These are phyloP conservation scores for Nitzschia sp. DNA, from an alignment of 108 stramenopile genomes.

Conservation along the genomic window DNA sequence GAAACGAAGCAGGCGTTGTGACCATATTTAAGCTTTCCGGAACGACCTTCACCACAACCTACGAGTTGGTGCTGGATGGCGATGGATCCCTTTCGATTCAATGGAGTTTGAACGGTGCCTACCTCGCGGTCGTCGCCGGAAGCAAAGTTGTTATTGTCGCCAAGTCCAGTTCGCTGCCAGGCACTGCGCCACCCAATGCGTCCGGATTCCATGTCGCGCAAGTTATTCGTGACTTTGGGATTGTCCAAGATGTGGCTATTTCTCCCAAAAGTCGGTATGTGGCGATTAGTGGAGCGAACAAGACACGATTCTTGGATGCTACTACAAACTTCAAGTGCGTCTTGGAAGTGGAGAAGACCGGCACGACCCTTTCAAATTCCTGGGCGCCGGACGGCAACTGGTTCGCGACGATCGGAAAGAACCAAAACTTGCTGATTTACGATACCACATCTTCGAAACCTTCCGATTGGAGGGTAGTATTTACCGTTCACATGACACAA, in stretches of 20 bases:
- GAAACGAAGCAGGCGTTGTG: constrained; percentile 70
- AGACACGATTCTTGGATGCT: constrained; percentile 50
- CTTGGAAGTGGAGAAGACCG: constrained; percentile 13
- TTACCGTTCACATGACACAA: constrained; percentile 41
- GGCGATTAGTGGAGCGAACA: constrained; percentile 42
- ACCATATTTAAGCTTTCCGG: constrained; percentile 52
- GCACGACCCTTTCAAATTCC: constrained; percentile 32
- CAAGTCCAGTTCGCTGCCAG: constrained; percentile 16
- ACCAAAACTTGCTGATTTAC: constrained; percentile 53
- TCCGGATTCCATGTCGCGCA: constrained; percentile 57
- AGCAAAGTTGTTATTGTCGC: constrained; percentile 53
- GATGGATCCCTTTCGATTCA: constrained; percentile 50
- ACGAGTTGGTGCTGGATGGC: constrained; percentile 59
- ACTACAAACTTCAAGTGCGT: constrained; percentile 36
- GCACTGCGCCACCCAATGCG: constrained; percentile 36
- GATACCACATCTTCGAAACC: constrained; percentile 40
- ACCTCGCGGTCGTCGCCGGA: constrained; percentile 47
- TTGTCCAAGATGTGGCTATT: constrained; percentile 46
- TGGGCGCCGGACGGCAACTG: constrained; percentile 65
- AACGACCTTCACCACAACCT: constrained; percentile 57
- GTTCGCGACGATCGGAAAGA: constrained; percentile 56
- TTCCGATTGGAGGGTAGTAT: constrained; percentile 50
- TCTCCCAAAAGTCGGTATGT: constrained; percentile 51
- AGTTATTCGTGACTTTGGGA: constrained; percentile 49
- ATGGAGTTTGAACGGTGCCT: constrained; percentile 66